Base-by-base conservation (phyloP, 192 early-diverging fungal species). In the Chytriomyces confervae region DNA sequence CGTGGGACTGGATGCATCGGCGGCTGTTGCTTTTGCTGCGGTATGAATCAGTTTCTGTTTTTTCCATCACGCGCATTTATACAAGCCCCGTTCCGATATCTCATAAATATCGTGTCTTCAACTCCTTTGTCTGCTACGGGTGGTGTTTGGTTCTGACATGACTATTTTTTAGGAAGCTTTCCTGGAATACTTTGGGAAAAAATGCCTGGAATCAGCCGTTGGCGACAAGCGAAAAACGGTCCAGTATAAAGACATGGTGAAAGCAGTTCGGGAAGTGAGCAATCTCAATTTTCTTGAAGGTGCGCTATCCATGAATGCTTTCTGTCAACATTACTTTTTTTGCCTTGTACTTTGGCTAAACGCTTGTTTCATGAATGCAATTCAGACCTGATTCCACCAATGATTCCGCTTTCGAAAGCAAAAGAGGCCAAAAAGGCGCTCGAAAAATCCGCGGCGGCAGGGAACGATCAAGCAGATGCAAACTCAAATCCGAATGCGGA, bases 261-360 rank as follows among this genome's bases (percentile, higher is more conserved):
- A 45, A 45, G 48, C 72, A n/a, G 72, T 74, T 9, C 72, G 61
- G 18, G 61, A 61, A 62, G 72, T 74, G 23, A 62, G 44, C 45
- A 74, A 74, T 62, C 61, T 74, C 27, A 61, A 74, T 16, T 74
- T 74, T 74, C 72, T 74, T 47, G 72, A 74, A 74, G 72, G 72
- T 68, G 62, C 11, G 29, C 27, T 27, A 29, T 16, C 11, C 18
- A 8, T 16, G 11, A 67, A 13, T 64, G 20, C 43, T 16, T 9
- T 16, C 11, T 45, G 10, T 23, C 11, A 9, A 51, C 29, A 53
- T 70, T 1, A 13, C 11, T 67, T 57, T 70, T 24, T 18, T 8
- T 64, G 62, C 27, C 9, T 67, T 27, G 5, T 27, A 20, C 24
- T 27, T 27, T 27, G 24, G 24, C 13, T 20, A 57, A 13, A 57